phyloP scores from a whole-genome alignment of 2,329 filamentous ascomycete species.

The Neophaeococcomyces mojaviensis region DNA sequence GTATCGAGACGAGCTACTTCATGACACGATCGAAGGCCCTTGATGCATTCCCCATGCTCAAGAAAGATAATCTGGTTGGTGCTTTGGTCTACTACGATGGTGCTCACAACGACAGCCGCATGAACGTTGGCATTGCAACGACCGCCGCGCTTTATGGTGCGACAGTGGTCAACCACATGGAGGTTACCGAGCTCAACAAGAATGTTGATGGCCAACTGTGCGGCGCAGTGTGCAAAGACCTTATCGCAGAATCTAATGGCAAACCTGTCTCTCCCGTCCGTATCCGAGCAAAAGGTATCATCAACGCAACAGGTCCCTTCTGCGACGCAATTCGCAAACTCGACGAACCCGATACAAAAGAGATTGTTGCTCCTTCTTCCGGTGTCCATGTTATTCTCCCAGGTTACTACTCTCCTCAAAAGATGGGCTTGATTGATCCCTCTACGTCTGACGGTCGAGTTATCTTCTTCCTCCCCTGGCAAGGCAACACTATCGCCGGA shows the following conservation, averaged over 20 bases:
- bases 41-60: constrained; percentile 83
- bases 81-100: constrained; percentile 88
- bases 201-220: constrained; percentile 64
- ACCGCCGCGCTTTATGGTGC: constrained; percentile 80
- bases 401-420: constrained; percentile 71
- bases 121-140: constrained; percentile 85
- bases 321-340: constrained; percentile 78
- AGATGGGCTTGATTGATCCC: constrained; percentile 79
- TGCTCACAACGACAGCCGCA: constrained; percentile 83
- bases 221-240: constrained; percentile 66
- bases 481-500: constrained; percentile 84
- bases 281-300: constrained; percentile 70
- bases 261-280: constrained; percentile 55
- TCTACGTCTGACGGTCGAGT: constrained; percentile 80
- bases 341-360: constrained; percentile 63
- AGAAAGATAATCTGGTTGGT: constrained; percentile 68
- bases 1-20: constrained; percentile 84
- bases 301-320: constrained; percentile 86
- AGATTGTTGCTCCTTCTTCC: constrained; percentile 78
- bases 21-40: constrained; percentile 77
- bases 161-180: constrained; percentile 75
- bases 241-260: constrained; percentile 59
- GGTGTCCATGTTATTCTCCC: constrained; percentile 82
- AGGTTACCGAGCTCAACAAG: constrained; percentile 70
- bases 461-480: constrained; percentile 90